A percentile compares a stretch with the other conserved stretches of the same genome.
Evolutionary conservation across 2,329 filamentous ascomycete genomes (phyloP).

Genomic region (Gaeumannomyces sp.): DNA sequence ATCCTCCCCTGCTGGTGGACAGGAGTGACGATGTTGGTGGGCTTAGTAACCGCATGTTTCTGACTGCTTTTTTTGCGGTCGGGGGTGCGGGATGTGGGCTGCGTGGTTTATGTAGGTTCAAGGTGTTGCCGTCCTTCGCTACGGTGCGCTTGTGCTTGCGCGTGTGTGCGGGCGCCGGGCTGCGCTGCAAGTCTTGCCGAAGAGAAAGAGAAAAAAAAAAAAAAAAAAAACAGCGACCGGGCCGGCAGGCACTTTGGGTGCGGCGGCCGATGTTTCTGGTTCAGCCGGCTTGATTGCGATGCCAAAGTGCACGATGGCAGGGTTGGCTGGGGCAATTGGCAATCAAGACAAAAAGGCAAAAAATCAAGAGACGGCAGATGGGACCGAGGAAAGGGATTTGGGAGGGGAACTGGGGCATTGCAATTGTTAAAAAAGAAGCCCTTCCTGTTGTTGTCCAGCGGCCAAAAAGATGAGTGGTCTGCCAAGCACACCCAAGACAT

Average conservation of each 20-base stretch:
- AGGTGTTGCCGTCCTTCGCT: background rate
- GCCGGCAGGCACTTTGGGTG: background rate
- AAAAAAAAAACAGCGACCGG: too few relatives aligned
- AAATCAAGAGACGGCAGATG: background rate
- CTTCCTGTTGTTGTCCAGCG: background rate
- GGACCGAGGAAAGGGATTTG: background rate
- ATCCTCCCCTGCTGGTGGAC: too few relatives aligned
- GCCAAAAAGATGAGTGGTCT: background rate
- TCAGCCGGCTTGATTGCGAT: background rate
- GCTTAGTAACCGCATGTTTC: background rate
- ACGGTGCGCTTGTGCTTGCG: background rate
- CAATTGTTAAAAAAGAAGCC: background rate
- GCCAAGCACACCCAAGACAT: conserved; percentile 1
- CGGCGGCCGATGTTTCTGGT: background rate
- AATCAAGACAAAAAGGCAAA: background rate
- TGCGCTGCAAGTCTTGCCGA: too few relatives aligned
- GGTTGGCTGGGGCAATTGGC: background rate
- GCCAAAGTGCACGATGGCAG: background rate
- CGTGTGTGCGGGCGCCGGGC: too few relatives aligned
- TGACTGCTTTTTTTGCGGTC: background rate
- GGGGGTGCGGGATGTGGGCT: background rate
- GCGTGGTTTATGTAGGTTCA: background rate
- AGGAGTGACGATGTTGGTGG: too few relatives aligned
- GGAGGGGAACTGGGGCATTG: background rate
- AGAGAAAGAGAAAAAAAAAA: too few relatives aligned